Base-by-base conservation (phyloP, 2,329 filamentous ascomycete species). In the Pseudophaeomoniella oleicola region DNA sequence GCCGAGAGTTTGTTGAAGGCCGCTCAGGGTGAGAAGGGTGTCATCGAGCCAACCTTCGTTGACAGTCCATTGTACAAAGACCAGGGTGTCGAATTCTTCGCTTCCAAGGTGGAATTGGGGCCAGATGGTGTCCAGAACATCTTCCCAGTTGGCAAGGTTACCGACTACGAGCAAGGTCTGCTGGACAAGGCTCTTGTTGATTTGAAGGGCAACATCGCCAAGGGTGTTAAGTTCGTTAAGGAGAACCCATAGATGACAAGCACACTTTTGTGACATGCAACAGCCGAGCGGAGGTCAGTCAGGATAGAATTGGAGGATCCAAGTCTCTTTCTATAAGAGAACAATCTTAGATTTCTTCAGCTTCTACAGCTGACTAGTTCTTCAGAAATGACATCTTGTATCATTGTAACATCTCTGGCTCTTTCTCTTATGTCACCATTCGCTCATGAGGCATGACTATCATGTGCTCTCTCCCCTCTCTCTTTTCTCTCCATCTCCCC, bases 21-120 rank as follows among this genome's bases (percentile, higher is more conserved):
- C 53, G 69, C 81, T 41, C 78, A 92, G 64, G 90, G 90, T 60
- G 78, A 93, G 75, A 90, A 87, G 77, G 85, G 85, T 58, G 81
- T 98, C 53, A 62, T 92, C 48, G 90, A 98, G 79, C 87, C 87
- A 51, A 87, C 88, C 45, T 98, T 94, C 55, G 87, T 98, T 57
- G 86, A 98, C 67, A 88, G 81, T 60, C 87, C 88, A 46, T 78
- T 96, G 50, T 96, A 85, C 83, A 94, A 94, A 81, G 86, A 94
- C 70, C 81, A 92, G 71, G 90, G 88, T 56, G 75, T 93, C 55
- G 82, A 93, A 42, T 98, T 93, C 82, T 98, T 98, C 71, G 81
- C 85, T 59, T 87, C 81, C 67, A 80, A 77, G 64, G 83, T 98
- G 58, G 84, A 94, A 72, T 83, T 98, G 56, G 90, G 90, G 68